Evolutionary conservation across 768 basidiomycete genomes (phyloP), one percentile per base, ranked within the genome.

Genomic region (Zangia roseola): DNA sequence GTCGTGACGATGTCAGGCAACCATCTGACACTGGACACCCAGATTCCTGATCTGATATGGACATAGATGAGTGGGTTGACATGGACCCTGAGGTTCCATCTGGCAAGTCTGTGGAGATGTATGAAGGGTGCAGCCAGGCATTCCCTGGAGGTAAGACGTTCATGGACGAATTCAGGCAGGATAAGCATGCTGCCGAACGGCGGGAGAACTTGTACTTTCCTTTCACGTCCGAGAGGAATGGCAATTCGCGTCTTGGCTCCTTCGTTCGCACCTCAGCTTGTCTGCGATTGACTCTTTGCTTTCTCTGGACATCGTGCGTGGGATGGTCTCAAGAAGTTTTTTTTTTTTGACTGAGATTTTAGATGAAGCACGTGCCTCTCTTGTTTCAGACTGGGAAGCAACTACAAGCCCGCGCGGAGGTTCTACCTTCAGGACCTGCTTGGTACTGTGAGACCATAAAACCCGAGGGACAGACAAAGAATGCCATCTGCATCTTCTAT

Each of bases 401-500:
- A 6, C 46, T 47, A 10, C 10, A 17, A 5, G 16, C 12, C 4
- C 6, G 2, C 5, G 2, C 13, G 16, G 43, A 53, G 16, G 36
- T 1, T 12, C 52, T 53, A 5, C 39, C 28, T 10, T 45, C 19
- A 0, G 52, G 43, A 20, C 43, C 16, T 1, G 20, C 14, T 1
- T 53, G 52, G 43, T 24, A 45, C 3, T 53, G 43, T n/a, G 25
- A 53, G 19, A 1, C 0, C 1, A 0, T 53, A 26, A 1, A 46
- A 12, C 3, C 6, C 1, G 21, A 46, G 26, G n/a, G 6, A n/a
- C 57, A 55, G n/a, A 65, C 62, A 13, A 70, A 68, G 28, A 54
- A 52, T 1, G 48, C 50, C 0, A 10, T 67, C n/a, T 12, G 37
- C 17, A 50, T 72, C 3, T 69, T 55, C 49, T 71, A 71, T 51